phyloP scores from a whole-genome alignment of 805 yeast genomes.

The Yamadazyma insecticola region DNA sequence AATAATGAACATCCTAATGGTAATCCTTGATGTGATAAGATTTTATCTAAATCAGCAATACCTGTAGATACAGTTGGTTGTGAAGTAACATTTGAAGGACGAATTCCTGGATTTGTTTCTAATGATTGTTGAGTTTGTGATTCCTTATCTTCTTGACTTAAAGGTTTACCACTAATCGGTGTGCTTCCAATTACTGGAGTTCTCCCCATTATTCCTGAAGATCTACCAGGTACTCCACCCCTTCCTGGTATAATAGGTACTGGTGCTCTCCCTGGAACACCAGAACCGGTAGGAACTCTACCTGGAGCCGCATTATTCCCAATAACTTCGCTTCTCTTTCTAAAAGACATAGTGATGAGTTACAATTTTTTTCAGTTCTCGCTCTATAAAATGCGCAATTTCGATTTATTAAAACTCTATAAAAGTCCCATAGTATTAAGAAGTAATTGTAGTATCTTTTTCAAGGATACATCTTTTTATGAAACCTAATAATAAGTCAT shows the following conservation, averaged over 20 bases:
- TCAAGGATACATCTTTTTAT: slow-evolving; percentile 9
- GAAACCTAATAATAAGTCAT: slow-evolving; percentile 24
- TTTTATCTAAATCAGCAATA: slow-evolving; percentile 64
- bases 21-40: slow-evolving; percentile 76
- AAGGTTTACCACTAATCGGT: slow-evolving; percentile 7
- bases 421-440: too few species aligned
- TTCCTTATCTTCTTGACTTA: slow-evolving; percentile 2
- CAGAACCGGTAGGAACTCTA: slow-evolving; percentile 4
- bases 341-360: slow-evolving; percentile 31
- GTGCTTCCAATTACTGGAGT: slow-evolving; percentile 3
- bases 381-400: not conserved
- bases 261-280: slow-evolving; percentile 6
- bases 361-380: not conserved
- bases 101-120: slow-evolving; percentile 48
- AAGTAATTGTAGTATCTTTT: slow-evolving; percentile 1
- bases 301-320: slow-evolving; percentile 8
- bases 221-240: slow-evolving; percentile 1
- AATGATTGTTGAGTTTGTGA: slow-evolving; percentile 1
- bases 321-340: slow-evolving; percentile 39
- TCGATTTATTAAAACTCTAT: too few species aligned
- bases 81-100: slow-evolving; percentile 75
- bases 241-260: not conserved
- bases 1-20: slow-evolving; percentile 72
- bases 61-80: slow-evolving; percentile 81
- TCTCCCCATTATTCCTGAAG: too few species aligned